Conservation (phyloP, 75 land plant species). For the Pinus tabuliformis region DNA sequence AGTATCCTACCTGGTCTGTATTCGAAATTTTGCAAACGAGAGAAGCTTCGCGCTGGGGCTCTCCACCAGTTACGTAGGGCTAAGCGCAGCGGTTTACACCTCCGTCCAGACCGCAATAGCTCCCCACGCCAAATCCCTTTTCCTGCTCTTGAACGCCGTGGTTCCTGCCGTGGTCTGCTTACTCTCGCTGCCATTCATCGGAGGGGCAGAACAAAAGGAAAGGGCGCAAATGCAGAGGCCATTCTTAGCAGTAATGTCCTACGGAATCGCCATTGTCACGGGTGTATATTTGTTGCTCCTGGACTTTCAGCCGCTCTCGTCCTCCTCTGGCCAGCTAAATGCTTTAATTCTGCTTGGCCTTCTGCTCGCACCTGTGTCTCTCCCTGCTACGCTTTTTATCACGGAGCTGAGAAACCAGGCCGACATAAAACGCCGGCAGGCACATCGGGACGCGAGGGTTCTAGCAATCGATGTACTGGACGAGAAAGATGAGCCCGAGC, state of each 20-base stretch:
- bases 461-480: background rate
- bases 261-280: slow-evolving; percentile 34
- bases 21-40: slow-evolving; percentile 55
- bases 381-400: slow-evolving; percentile 17
- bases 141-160: slow-evolving; percentile 59
- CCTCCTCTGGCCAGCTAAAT: slow-evolving; percentile 6
- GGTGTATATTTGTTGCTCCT: slow-evolving; percentile 32
- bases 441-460: slow-evolving; percentile 14
- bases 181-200: slow-evolving; percentile 31
- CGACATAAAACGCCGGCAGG: background rate
- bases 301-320: slow-evolving; percentile 15
- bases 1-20: slow-evolving; percentile 53
- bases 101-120: slow-evolving; percentile 14
- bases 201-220: background rate
- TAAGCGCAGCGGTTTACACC: slow-evolving; percentile 74
- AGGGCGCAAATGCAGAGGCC: background rate
- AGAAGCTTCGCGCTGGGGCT: slow-evolving; percentile 58
- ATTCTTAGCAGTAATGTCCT: slow-evolving; percentile 31
- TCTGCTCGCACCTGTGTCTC: slow-evolving; percentile 19
- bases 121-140: slow-evolving; percentile 32
- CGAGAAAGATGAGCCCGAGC: background rate
- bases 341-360: slow-evolving; percentile 16
- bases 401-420: background rate
- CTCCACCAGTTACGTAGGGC: slow-evolving; percentile 66
- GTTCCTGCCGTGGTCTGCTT: slow-evolving; percentile 44